Evolutionary conservation across 1,284 basidiomycete species (phyloP), one percentile per base, ranked within the genome.

Genomic region (Pyrrhoderma noxium): DNA sequence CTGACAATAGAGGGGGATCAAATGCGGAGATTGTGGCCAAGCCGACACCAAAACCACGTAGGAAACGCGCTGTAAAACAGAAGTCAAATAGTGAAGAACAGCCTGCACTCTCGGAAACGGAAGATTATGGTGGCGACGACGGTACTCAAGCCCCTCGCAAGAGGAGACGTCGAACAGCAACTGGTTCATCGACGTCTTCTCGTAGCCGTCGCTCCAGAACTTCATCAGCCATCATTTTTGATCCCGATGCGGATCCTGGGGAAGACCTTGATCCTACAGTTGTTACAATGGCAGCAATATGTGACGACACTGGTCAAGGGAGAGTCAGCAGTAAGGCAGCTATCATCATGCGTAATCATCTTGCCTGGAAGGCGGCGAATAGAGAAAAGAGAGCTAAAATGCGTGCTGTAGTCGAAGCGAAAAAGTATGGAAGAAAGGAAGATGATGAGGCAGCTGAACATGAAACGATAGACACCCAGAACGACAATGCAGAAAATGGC

Each of bases 191-290:
- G 3, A 34, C 36, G 8, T 44, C 53, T 2, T 14, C 34, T 5
- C 37, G 49, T 16, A 58, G 64, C 43, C 56, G 58, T 8, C 60
- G 57, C 14, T 43, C 55, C n/a, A 63, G 68, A 27, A 70, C 65
- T 22, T 75, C 76, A 9, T 65, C 74, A 3, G 75, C 79, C 11
- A 70, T 68, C 23, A 22, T 54, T 0, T 82, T 77, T 55, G 78
- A 82, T 58, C 67, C 73, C 22, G 68, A 73, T 45, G 78, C 77
- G 0, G 75, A 77, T 61, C 81, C 84, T 1, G 85, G 85, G 11
- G 84, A 85, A 61, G 80, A 85, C 34, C 67, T 89, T 38, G 86
- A 89, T 59, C 86, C 86, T 14, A 88, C 85, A 0, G 70, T 74
- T 2, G 68, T 84, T n/a, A 88, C 83, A 3, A 89, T 89, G 86